Percentiles rank a stretch among this genome's conserved stretches.
Evolutionary conservation across 805 yeast species (phyloP).

Genomic region (Starmerella bacillaris): DNA sequence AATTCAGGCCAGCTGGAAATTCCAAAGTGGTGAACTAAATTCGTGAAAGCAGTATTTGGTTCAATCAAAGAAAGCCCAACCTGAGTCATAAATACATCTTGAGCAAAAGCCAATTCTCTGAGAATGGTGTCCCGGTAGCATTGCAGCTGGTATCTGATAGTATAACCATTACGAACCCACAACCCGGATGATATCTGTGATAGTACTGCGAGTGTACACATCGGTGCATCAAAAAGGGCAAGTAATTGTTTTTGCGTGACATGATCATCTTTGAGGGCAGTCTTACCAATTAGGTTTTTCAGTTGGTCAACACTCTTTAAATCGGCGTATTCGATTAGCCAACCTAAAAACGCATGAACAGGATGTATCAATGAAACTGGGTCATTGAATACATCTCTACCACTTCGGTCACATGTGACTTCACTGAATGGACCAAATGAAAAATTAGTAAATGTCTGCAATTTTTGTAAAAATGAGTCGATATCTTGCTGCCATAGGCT

Average conservation of each 20-base stretch:
- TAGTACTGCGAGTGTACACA: conserved; percentile 56
- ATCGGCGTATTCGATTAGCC: conserved; percentile 41
- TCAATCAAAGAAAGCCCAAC: conserved; percentile 35
- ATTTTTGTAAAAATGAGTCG: background rate
- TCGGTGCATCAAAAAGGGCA: conserved; percentile 48
- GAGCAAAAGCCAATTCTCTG: conserved; percentile 62
- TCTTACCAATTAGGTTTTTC: conserved; percentile 11
- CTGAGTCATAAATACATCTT: conserved; percentile 64
- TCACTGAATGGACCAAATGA: no score
- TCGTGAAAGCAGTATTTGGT: conserved; percentile 38
- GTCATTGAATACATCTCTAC: conserved; percentile 29
- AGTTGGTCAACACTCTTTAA: conserved; percentile 16
- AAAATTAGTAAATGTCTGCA: no score
- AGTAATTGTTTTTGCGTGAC: no score
- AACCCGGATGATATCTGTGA: conserved; percentile 76
- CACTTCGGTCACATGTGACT: conserved; percentile 17
- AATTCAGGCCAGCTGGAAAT: conserved; percentile 40
- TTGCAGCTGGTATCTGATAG: conserved; percentile 59
- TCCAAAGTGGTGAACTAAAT: conserved; percentile 55
- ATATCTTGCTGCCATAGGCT: conserved; percentile 2
- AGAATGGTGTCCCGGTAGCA: conserved; percentile 62
- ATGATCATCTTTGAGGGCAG: conserved; percentile 5
- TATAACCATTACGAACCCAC: conserved; percentile 89
- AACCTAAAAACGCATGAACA: conserved; percentile 51
- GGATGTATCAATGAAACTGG: conserved; percentile 65